These are phyloP conservation scores for Tylopilus felleus DNA, from an alignment of 768 basidiomycete species.

Conservation along the genomic window DNA sequence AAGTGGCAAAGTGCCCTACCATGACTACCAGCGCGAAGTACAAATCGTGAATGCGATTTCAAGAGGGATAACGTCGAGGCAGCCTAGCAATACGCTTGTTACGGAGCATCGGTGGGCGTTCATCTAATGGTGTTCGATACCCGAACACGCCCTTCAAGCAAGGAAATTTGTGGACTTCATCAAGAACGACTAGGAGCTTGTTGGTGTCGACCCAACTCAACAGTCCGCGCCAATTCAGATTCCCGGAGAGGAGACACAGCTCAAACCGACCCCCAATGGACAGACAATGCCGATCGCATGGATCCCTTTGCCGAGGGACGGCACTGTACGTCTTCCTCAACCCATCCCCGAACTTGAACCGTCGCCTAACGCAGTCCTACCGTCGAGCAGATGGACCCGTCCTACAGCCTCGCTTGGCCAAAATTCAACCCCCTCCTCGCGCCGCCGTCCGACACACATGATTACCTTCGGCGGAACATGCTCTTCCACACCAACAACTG, in stretches of 20 bases:
- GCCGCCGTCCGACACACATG: constrained; percentile 41
- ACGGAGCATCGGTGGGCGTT: too few relatives aligned
- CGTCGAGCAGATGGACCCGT: constrained; percentile 61
- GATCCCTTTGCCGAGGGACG: constrained; percentile 39
- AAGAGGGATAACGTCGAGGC: too few relatives aligned
- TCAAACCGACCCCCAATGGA: constrained; percentile 29
- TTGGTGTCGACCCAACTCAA: constrained; percentile 14
- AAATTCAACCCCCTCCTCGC: constrained; percentile 63
- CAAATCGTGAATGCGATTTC: too few relatives aligned
- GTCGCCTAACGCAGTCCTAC: constrained; percentile 10
- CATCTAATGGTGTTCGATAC: too few relatives aligned
- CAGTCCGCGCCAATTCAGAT: constrained; percentile 23
- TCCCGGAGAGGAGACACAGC: constrained; percentile 25
- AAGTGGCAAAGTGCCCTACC: too few relatives aligned
- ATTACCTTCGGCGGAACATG: constrained; percentile 73
- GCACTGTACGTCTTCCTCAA: constrained; percentile 35
- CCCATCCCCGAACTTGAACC: neutral
- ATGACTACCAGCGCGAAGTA: too few relatives aligned
- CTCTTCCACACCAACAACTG: constrained; percentile 59
- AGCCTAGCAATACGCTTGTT: too few relatives aligned
- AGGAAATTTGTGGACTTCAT: neutral
- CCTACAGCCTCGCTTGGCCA: constrained; percentile 55
- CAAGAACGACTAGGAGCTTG: neutral
- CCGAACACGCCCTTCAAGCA: neutral
- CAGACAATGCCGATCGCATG: constrained; percentile 31